phyloP scores from a whole-genome alignment of 1,284 basidiomycete genomes.

The Irpex rosettiformis region DNA sequence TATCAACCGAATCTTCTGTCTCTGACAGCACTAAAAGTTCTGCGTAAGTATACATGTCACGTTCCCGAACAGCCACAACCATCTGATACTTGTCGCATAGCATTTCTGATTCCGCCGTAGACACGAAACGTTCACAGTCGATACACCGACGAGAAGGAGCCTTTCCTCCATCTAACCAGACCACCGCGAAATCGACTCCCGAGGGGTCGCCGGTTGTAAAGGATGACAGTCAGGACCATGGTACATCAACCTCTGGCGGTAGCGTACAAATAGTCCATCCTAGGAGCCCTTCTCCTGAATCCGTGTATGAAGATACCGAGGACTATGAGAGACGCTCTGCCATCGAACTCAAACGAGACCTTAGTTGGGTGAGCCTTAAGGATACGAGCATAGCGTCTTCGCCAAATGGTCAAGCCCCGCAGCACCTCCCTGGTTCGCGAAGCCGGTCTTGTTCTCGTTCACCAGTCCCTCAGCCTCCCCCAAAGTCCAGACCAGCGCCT shows the following conservation, averaged over 20 bases:
- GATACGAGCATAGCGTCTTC: conserved; percentile 18
- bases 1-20: conserved; percentile 3
- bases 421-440: conserved; percentile 4
- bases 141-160: conserved; percentile 65
- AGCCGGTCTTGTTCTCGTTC: conserved; percentile 18
- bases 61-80: neutral
- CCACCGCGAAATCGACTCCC: conserved; percentile 14
- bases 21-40: conserved; percentile 3
- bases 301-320: conserved; percentile 3
- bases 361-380: conserved; percentile 31
- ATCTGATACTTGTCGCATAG: neutral
- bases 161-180: conserved; percentile 48
- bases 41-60: neutral
- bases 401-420: conserved; percentile 20
- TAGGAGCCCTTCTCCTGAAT: neutral
- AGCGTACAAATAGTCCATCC: conserved; percentile 2
- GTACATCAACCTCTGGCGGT: neutral
- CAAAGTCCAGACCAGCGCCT: conserved; percentile 39
- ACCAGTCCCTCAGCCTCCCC: conserved; percentile 43
- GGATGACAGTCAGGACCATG: neutral
- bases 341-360: conserved; percentile 26
- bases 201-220: conserved; percentile 11
- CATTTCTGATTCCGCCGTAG: neutral
- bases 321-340: conserved; percentile 13
- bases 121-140: conserved; percentile 21